Evolutionary conservation across 1,284 basidiomycete species (phyloP), one percentile per base, ranked within the genome.

Genomic region (Pseudozyma sp.): DNA sequence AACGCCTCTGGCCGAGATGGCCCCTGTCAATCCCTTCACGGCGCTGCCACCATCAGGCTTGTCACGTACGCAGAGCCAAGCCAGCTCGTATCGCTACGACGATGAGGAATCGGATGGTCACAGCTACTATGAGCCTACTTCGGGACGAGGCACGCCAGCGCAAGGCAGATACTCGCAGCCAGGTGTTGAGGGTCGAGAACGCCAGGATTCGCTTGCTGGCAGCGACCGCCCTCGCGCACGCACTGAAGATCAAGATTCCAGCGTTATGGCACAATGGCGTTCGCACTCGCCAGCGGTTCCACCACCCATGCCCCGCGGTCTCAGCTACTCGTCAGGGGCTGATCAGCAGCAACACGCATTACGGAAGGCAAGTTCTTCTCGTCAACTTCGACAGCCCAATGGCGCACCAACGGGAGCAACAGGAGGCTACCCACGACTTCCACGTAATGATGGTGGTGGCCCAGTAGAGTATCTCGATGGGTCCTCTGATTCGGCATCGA

Each of bases 211-310:
- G 36, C 44, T 71, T 9, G 57, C 70, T 2, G 50, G 49, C 14
- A 43, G 49, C 21, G 79, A 79, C 31, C 51, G 71, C 2, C 80
- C 80, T 1, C 56, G 80, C 9, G 80, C 80, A 1, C 50, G 74
- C 51, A 82, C 80, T 11, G 80, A 80, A 60, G 80, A 82, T 52
- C 80, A 82, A 39, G 78, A 82, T 34, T 74, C 70, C 4, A 54
- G 56, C 18, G 59, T 76, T n/a, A 75, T 82, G 72, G 57, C 72
- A 8, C 80, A 82, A 54, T 82, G 80, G 80, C 42, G 79, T n/a
- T 72, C 73, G 19, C 60, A 79, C 47, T 81, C 79, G 35, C 80
- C 80, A 5, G 73, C 71, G 10, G 60, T 77, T 19, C 60, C 74
- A 12, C 78, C 78, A 12, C 67, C 70, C 36, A 57, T 81, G 49